Percentiles rank a stretch among this genome's conserved stretches.
Conservation (phyloP, 768 basidiomycete species). For the Boletus fagicola region DNA sequence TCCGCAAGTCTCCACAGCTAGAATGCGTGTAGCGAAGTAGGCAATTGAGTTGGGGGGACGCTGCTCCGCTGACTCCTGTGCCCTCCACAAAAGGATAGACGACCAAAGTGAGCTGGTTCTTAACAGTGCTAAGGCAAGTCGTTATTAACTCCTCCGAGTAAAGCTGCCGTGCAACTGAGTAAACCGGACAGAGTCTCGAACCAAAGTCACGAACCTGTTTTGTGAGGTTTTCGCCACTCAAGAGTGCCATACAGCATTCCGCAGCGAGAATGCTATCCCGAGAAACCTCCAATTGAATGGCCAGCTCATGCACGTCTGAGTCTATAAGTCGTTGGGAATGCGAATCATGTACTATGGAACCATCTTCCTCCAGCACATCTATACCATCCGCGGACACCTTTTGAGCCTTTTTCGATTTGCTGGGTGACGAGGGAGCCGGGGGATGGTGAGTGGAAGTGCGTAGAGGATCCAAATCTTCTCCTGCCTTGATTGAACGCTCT, state of each 20-base stretch:
- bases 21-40: constrained; percentile 45
- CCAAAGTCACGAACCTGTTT: constrained; percentile 65
- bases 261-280: constrained; percentile 78
- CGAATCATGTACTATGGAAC: constrained; percentile 4
- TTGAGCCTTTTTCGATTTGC: constrained; percentile 47
- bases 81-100: constrained; percentile 88
- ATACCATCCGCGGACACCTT: constrained; percentile 26
- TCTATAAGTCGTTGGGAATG: constrained; percentile 39
- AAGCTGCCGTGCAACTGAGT: constrained; percentile 45
- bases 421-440: constrained; percentile 36
- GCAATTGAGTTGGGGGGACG: constrained; percentile 50
- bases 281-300: constrained; percentile 55
- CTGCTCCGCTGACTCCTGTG: constrained; percentile 39
- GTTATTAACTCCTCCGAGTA: constrained; percentile 95
- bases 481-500: constrained; percentile 73
- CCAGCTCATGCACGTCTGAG: constrained; percentile 49
- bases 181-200: neutral
- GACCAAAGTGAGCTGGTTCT: constrained; percentile 74
- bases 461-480: constrained; percentile 77
- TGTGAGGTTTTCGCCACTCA: constrained; percentile 74
- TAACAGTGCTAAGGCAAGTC: constrained; percentile 69
- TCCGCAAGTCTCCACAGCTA: constrained; percentile 37
- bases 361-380: constrained; percentile 1
- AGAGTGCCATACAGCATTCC: constrained; percentile 75
- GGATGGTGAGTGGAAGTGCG: constrained; percentile 28